Percentiles rank a stretch among this genome's conserved stretches.
These are phyloP conservation scores for Dipodascopsis uninucleata DNA, from an alignment of 805 yeast genomes.

Conservation along the genomic window DNA sequence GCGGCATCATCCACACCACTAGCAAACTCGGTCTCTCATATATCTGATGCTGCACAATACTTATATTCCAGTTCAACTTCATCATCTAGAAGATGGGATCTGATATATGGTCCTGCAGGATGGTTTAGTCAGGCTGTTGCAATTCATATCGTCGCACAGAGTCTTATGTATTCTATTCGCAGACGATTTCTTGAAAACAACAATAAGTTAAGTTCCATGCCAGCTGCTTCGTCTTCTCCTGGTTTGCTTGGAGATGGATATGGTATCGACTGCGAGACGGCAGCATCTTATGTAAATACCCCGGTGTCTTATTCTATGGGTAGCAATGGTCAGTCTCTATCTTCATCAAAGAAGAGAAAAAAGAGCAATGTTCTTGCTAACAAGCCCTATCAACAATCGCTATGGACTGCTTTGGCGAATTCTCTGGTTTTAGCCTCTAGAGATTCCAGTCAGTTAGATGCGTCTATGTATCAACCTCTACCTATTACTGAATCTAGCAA, in stretches of 20 bases:
- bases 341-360: constrained; percentile 30
- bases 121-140: constrained; percentile 36
- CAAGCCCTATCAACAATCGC: constrained; percentile 32
- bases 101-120: constrained; percentile 32
- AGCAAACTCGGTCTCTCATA: constrained; percentile 1
- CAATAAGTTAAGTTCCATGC: constrained; percentile 17
- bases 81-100: constrained; percentile 28
- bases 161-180: constrained; percentile 33
- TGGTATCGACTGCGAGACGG: constrained; percentile 21
- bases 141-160: constrained; percentile 35
- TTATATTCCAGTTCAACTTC: constrained; percentile 13
- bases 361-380: constrained; percentile 29
- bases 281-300: constrained; percentile 5
- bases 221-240: constrained; percentile 23
- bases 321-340: constrained; percentile 26
- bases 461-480: too few species aligned
- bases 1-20: too few species aligned
- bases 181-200: constrained; percentile 31
- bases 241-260: constrained; percentile 23
- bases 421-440: constrained; percentile 37
- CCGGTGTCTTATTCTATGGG: constrained; percentile 25
- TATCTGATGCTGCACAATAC: constrained; percentile 12
- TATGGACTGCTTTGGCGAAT: constrained; percentile 38
- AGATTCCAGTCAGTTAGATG: constrained; percentile 29
- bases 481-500: too few species aligned